Percentiles rank a stretch among this genome's conserved stretches.
Evolutionary conservation across 768 basidiomycete species (phyloP).

Genomic region (Trametes gibbosa): DNA sequence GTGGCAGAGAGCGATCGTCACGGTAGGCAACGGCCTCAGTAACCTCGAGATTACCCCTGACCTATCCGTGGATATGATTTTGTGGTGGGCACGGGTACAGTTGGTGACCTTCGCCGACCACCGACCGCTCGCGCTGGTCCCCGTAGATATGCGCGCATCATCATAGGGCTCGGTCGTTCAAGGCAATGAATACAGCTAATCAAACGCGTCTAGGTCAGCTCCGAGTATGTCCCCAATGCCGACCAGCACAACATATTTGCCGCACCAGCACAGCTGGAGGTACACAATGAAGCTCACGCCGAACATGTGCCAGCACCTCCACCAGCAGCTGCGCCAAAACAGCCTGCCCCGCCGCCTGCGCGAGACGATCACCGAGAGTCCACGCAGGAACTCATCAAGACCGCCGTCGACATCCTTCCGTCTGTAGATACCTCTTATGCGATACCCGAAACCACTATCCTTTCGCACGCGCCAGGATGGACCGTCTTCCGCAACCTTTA

Average conservation of each 20-base stretch:
- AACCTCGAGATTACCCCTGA: too few relatives aligned
- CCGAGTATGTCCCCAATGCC: constrained; percentile 5
- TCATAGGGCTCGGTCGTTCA: too few relatives aligned
- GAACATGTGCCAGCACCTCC: not conserved
- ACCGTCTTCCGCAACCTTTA: constrained; percentile 82
- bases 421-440: constrained; percentile 20
- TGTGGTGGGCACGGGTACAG: too few relatives aligned
- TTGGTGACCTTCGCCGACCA: too few relatives aligned
- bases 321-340: not conserved
- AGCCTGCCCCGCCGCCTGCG: constrained; percentile 12
- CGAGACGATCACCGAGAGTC: constrained; percentile 1
- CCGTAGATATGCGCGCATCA: too few relatives aligned
- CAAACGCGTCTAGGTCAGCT: constrained; percentile 4
- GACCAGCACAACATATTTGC: constrained; percentile 7
- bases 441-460: constrained; percentile 53
- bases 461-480: constrained; percentile 78
- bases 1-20: too few relatives aligned
- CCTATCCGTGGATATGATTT: too few relatives aligned
- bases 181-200: too few relatives aligned
- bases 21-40: too few relatives aligned
- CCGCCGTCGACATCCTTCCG: not conserved
- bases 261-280: constrained; percentile 3
- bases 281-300: constrained; percentile 2
- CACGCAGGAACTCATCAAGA: constrained; percentile 1
- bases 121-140: too few relatives aligned